phyloP scores from a whole-genome alignment of 2,329 filamentous ascomycete genomes.

The Scytalidium lignicola region DNA sequence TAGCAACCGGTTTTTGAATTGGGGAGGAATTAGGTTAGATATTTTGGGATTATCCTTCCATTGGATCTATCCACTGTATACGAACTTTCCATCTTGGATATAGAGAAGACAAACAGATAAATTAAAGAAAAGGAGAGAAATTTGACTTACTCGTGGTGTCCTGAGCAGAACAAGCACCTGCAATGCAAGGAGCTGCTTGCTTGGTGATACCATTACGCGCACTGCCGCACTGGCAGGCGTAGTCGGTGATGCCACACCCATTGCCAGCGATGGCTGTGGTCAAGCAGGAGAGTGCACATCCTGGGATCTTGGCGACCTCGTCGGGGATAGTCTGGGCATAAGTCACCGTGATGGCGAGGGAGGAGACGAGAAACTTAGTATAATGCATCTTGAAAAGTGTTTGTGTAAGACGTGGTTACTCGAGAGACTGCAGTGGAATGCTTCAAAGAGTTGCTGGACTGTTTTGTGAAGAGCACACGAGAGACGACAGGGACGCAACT shows the following conservation, averaged over 20 bases:
- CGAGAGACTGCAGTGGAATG: no score
- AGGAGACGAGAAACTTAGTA: slow-evolving; percentile 6
- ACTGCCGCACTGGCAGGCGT: slow-evolving; percentile 18
- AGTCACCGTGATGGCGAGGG: slow-evolving; percentile 11
- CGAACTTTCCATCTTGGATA: no score
- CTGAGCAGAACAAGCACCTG: slow-evolving; percentile 9
- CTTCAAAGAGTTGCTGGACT: no score
- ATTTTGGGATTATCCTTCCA: no score
- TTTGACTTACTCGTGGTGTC: slow-evolving; percentile 19
- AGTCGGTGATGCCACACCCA: slow-evolving; percentile 16
- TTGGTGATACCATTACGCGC: slow-evolving; percentile 12
- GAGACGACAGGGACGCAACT: no score
- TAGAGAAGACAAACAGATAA: background rate
- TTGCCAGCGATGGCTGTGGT: slow-evolving; percentile 7
- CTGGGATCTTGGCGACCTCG: slow-evolving; percentile 13
- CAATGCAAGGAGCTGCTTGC: slow-evolving; percentile 17
- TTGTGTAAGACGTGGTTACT: background rate
- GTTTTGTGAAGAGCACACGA: no score
- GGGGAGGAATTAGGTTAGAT: no score
- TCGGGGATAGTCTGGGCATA: slow-evolving; percentile 15
- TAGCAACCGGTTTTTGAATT: no score
- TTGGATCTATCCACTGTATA: no score
- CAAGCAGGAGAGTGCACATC: slow-evolving; percentile 18
- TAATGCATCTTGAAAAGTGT: slow-evolving; percentile 11
- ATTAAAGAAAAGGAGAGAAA: background rate